phyloP scores from a whole-genome alignment of 139 green algal genomes.

The Chlorella sp. region DNA sequence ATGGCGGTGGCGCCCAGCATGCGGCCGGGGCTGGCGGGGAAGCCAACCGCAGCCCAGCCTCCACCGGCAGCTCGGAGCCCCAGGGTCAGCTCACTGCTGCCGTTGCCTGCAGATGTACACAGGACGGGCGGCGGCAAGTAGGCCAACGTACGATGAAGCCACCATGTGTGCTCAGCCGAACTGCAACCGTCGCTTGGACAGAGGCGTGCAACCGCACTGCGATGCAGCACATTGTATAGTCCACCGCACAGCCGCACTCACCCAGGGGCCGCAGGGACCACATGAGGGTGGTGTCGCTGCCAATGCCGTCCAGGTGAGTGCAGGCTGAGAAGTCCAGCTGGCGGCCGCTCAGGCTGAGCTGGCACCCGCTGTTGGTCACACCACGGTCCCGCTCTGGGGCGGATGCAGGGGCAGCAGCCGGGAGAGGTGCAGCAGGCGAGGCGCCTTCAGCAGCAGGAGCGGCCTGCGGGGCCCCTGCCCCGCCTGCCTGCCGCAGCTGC shows the following conservation, averaged over 20 bases:
- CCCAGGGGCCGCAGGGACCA: constrained; percentile 12
- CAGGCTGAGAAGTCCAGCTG: constrained; percentile 10
- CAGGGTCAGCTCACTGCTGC: not conserved
- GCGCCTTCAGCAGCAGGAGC: not conserved
- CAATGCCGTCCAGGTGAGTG: not conserved
- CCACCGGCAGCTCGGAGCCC: not conserved
- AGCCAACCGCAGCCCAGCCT: constrained; percentile 55
- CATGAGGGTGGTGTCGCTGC: constrained; percentile 1
- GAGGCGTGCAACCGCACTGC: too few species aligned
- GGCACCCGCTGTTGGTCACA: not conserved
- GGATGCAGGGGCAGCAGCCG: too few species aligned
- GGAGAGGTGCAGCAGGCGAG: not conserved
- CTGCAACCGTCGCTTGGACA: too few species aligned
- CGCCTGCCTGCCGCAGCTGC: not conserved
- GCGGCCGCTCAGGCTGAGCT: constrained; percentile 2
- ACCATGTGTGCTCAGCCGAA: too few species aligned
- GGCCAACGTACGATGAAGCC: too few species aligned
- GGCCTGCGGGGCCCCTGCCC: not conserved
- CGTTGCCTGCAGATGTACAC: not conserved
- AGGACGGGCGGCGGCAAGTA: too few species aligned
- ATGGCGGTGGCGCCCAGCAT: constrained; percentile 50
- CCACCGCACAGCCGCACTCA: not conserved
- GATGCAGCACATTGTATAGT: too few species aligned
- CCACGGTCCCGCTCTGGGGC: not conserved
- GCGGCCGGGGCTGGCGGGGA: constrained; percentile 30